Evolutionary conservation across 441 rosid species (phyloP).

Genomic region (Pelargonium citronellum): DNA sequence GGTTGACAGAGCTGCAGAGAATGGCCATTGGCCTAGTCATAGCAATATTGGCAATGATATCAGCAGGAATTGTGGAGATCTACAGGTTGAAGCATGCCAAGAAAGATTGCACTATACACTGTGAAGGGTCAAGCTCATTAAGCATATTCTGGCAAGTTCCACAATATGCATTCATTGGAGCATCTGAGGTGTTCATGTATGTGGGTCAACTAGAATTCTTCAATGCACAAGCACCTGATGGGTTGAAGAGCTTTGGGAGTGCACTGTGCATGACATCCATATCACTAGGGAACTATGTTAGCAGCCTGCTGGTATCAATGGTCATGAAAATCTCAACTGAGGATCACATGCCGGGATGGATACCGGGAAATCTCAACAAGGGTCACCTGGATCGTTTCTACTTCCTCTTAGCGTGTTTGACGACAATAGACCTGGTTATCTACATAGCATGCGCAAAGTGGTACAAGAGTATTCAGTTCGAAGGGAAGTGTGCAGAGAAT

Average conservation of each 20-base stretch:
- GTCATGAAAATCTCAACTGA: constrained; percentile 83
- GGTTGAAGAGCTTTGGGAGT: constrained; percentile 97
- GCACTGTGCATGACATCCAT: constrained; percentile 97
- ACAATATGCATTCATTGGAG: constrained; percentile 80
- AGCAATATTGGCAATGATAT: constrained; percentile 77
- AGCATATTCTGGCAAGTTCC: constrained; percentile 99
- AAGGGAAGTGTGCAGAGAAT: constrained; percentile 38
- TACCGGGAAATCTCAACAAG: constrained; percentile 83
- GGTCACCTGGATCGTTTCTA: constrained; percentile 94
- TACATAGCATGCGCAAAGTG: constrained; percentile 75
- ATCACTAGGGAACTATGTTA: constrained; percentile 90
- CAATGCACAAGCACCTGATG: constrained; percentile 87
- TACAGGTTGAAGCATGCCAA: constrained; percentile 67
- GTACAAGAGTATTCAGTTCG: constrained; percentile 71
- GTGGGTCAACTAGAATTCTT: constrained; percentile 96
- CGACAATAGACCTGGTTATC: constrained; percentile 52
- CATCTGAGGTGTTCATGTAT: constrained; percentile 99
- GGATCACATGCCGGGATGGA: constrained; percentile 92
- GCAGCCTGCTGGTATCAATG: constrained; percentile 81
- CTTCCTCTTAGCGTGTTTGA: constrained; percentile 79
- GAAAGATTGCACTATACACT: constrained; percentile 50
- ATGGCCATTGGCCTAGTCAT: constrained; percentile 96
- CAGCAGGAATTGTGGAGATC: constrained; percentile 84
- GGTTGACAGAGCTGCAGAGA: constrained; percentile 84
- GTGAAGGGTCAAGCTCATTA: constrained; percentile 81